phyloP scores from a whole-genome alignment of 306 rosid species.

The Castanea mollissima region DNA sequence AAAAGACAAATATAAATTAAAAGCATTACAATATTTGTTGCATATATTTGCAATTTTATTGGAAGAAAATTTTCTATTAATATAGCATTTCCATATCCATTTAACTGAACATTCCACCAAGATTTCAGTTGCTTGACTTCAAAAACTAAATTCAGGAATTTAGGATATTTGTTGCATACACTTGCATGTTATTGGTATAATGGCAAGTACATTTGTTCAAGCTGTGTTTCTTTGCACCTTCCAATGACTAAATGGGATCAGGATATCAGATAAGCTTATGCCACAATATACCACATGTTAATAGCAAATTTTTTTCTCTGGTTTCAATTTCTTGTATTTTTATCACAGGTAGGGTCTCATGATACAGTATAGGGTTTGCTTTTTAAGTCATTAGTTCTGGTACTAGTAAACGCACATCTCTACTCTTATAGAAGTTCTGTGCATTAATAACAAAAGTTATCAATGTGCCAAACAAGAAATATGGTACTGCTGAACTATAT shows the following conservation, averaged over 20 bases:
- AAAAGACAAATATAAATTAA: background rate
- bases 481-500: background rate
- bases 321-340: background rate
- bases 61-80: background rate
- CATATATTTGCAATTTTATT: too few relatives aligned
- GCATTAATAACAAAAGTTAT: background rate
- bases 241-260: background rate
- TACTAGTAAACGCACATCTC: background rate
- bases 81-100: background rate
- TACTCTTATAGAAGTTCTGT: background rate
- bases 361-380: background rate
- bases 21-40: background rate
- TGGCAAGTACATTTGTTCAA: background rate
- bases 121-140: constrained; percentile 18
- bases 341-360: background rate
- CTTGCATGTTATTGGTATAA: background rate
- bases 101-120: constrained; percentile 10
- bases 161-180: background rate
- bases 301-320: background rate
- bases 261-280: background rate
- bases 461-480: background rate
- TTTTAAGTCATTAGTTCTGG: background rate
- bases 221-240: background rate
- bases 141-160: background rate
- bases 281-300: background rate